Base-by-base conservation (phyloP, 192 early-diverging fungal species). In the Geranomyces michiganensis region DNA sequence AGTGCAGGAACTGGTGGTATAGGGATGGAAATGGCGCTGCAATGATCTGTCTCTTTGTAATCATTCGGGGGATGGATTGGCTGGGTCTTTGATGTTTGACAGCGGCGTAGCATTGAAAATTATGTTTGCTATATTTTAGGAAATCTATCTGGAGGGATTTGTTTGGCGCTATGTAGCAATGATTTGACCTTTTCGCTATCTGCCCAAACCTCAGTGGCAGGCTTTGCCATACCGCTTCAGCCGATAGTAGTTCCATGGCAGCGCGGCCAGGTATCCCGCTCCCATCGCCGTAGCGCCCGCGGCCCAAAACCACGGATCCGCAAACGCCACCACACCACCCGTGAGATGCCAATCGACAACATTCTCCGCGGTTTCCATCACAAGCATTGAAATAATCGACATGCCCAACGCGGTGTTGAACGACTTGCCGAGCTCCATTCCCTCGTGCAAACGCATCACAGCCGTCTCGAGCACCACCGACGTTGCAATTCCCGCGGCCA, bases 171-270 rank as follows among this genome's bases (percentile, higher is more conserved):
- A n/a, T n/a, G n/a, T n/a, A n/a, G n/a, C n/a, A n/a, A n/a, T n/a
- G n/a, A n/a, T n/a, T n/a, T n/a, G n/a, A n/a, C n/a, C n/a, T n/a
- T n/a, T n/a, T n/a, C n/a, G n/a, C n/a, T n/a, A n/a, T n/a, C n/a
- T n/a, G n/a, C n/a, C n/a, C n/a, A n/a, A n/a, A 41, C 36, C 36
- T 41, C 36, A 86, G 70, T 86, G 85, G 56, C 85, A 86, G 17
- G 83, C 72, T 62, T 84, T 84, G 15, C 83, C 83, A 44, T 78
- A 77, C 32, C 75, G 70, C 58, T 75, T 79, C 21, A 86, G 56
- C 29, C 81, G 72, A 79, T 81, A 86, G 58, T 84, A 86, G 31
- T 86, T 86, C 49, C 75, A 86, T n/a, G 85, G 85, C 64, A 86
- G 51, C 6, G 85, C 82, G 14, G 82, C 81, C 26, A 78, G 36